These are phyloP conservation scores for Alternaria solani DNA, from an alignment of 2,329 filamentous ascomycete genomes.

Conservation along the genomic window DNA sequence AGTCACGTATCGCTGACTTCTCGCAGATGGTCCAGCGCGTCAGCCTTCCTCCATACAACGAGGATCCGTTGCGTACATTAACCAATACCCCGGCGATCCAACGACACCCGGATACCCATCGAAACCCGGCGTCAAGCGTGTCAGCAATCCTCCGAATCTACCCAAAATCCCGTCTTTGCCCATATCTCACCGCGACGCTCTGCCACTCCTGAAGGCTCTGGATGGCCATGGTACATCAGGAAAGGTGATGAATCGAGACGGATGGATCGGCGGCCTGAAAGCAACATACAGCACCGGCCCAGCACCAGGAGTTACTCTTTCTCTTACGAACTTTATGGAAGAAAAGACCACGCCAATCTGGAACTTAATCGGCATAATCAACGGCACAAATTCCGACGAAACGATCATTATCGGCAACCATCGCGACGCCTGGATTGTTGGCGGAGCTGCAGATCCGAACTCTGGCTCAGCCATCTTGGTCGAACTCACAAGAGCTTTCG, in stretches of 20 bases:
- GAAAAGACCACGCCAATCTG: constrained; percentile 83
- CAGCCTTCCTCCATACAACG: constrained; percentile 57
- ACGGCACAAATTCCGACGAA: constrained; percentile 67
- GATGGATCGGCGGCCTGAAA: constrained; percentile 47
- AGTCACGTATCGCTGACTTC: constrained; percentile 37
- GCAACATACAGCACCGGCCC: constrained; percentile 46
- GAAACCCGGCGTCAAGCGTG: constrained; percentile 75
- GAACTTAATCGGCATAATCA: constrained; percentile 75
- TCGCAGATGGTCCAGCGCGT: constrained; percentile 54
- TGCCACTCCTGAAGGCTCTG: constrained; percentile 80
- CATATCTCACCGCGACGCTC: constrained; percentile 81
- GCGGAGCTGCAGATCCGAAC: constrained; percentile 62
- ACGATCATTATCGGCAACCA: constrained; percentile 62
- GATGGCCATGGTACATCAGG: constrained; percentile 78
- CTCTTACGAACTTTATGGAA: constrained; percentile 72
- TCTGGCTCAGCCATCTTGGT: constrained; percentile 60
- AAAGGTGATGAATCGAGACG: constrained; percentile 48
- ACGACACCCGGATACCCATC: constrained; percentile 73
- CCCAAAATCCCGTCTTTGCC: constrained; percentile 79
- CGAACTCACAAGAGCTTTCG: constrained; percentile 60
- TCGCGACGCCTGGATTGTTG: constrained; percentile 63
- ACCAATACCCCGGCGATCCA: constrained; percentile 58
- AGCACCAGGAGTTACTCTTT: constrained; percentile 61
- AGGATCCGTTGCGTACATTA: constrained; percentile 66
- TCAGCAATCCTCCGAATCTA: constrained; percentile 67